Base-by-base conservation (phyloP, 2,329 filamentous ascomycete species). In the Cladosporium sp. region DNA sequence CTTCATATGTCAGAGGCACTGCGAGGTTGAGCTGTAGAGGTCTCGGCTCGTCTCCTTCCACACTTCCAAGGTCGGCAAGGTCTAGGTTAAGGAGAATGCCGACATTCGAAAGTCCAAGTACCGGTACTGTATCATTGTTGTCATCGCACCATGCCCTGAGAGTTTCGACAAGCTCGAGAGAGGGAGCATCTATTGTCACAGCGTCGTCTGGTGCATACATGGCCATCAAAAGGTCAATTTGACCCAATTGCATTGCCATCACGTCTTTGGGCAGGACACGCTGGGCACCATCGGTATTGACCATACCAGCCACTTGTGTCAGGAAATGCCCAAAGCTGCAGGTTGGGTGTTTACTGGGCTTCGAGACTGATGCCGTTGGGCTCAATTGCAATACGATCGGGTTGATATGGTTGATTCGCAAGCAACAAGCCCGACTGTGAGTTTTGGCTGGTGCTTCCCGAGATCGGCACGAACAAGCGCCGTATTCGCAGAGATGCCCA, bases 201-300 rank as follows among this genome's bases (percentile, higher is more conserved):
- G 70, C 72, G n/a, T 72, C 69, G 12, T 77, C 72, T 0, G 68
- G 64, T 0, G 75, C 74, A 60, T 80, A 83, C 81, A 83, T 83
- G 9, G 80, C 79, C 63, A 73, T 68, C 2, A 83, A 67, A n/a
- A 83, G 76, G 52, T 83, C 80, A 36, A 82, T 72, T 56, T 63
- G 60, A 30, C 64, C 61, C n/a, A 67, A 52, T 36, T 63, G 63
- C 54, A 56, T 56, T 7, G 54, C 42, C 54, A 56, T 56, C 40
- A 56, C 17, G 20, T 56, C 54, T 37, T 51, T 58, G 36, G 55
- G 55, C 20, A 58, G 42, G 28, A 58, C 55, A 58, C 51, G 43
- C 30, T 57, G 34, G 5, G 28, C 22, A 3, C 25, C 43, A 3
- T n/a, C 43, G 8, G 5, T 30, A 2, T 11, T 28, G 0, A 47